A percentile compares a stretch with the other conserved stretches of the same genome.
These are phyloP conservation scores for Pseudonitzschia multistriata DNA, from an alignment of 108 stramenopile genomes.

Conservation along the genomic window DNA sequence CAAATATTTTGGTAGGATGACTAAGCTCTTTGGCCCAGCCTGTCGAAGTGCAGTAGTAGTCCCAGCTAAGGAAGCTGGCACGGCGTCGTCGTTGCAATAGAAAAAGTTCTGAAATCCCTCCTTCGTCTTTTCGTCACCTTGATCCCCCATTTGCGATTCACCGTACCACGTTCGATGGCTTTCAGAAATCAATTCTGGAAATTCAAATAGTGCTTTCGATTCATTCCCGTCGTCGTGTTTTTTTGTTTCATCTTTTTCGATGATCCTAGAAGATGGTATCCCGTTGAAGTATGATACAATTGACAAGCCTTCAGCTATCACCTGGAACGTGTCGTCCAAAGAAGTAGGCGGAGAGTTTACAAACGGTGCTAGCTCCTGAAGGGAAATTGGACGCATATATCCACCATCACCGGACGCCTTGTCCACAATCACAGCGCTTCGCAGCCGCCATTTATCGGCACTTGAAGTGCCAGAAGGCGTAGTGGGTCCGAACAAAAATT, in stretches of 20 bases:
- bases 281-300: constrained; percentile 83
- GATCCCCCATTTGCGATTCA: constrained; percentile 8
- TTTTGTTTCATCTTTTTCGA: constrained; percentile 4
- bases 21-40: constrained; percentile 5
- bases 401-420: constrained; percentile 24
- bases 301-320: constrained; percentile 46
- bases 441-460: constrained; percentile 70
- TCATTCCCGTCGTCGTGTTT: constrained; percentile 10
- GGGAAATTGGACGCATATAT: constrained; percentile 24
- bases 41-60: neutral
- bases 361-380: constrained; percentile 61
- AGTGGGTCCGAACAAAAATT: constrained; percentile 81
- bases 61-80: neutral
- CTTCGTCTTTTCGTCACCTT: constrained; percentile 28
- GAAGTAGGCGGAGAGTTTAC: constrained; percentile 67
- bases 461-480: constrained; percentile 34
- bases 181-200: constrained; percentile 79
- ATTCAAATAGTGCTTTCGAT: constrained; percentile 46
- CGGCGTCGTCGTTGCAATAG: constrained; percentile 7
- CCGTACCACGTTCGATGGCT: constrained; percentile 19
- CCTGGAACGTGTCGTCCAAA: constrained; percentile 29
- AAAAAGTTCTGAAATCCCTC: constrained; percentile 23
- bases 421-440: constrained; percentile 55
- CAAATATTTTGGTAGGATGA: constrained; percentile 48
- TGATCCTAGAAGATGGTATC: constrained; percentile 34